phyloP scores from a whole-genome alignment of 768 basidiomycete species.

The Scleroderma bovista region DNA sequence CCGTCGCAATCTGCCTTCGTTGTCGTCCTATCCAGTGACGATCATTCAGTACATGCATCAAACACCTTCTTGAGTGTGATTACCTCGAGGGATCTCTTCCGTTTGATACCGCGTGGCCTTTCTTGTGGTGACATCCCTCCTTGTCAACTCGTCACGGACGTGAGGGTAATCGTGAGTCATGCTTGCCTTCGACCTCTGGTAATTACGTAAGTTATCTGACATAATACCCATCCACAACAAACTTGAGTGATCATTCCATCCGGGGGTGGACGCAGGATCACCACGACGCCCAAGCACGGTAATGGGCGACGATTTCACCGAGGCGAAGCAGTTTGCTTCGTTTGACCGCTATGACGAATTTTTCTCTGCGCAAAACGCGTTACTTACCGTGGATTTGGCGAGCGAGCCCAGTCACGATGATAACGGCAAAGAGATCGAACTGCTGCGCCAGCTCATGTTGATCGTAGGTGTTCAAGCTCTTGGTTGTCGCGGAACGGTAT shows the following conservation, averaged over 20 bases:
- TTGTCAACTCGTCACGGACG: too few species aligned
- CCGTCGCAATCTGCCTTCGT: conserved; percentile 39
- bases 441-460: conserved; percentile 38
- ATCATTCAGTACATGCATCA: conserved; percentile 1
- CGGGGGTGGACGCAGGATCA: neutral
- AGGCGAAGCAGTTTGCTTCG: conserved; percentile 43
- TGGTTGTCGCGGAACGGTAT: neutral
- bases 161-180: too few species aligned
- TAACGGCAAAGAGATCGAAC: conserved; percentile 35
- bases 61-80: neutral
- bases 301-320: conserved; percentile 38
- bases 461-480: conserved; percentile 42
- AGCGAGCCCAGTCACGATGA: conserved; percentile 39
- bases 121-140: conserved; percentile 1
- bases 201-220: conserved; percentile 15
- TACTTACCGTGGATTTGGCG: conserved; percentile 46
- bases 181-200: too few species aligned
- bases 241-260: too few species aligned
- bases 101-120: conserved; percentile 31
- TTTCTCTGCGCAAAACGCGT: conserved; percentile 39
- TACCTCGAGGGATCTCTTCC: conserved; percentile 41
- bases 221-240: conserved; percentile 8
- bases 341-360: conserved; percentile 66
- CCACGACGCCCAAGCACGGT: neutral
- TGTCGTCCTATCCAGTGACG: conserved; percentile 31